Conservation (phyloP, 306 rosid genomes). For the Chamaecrista fasciculata region DNA sequence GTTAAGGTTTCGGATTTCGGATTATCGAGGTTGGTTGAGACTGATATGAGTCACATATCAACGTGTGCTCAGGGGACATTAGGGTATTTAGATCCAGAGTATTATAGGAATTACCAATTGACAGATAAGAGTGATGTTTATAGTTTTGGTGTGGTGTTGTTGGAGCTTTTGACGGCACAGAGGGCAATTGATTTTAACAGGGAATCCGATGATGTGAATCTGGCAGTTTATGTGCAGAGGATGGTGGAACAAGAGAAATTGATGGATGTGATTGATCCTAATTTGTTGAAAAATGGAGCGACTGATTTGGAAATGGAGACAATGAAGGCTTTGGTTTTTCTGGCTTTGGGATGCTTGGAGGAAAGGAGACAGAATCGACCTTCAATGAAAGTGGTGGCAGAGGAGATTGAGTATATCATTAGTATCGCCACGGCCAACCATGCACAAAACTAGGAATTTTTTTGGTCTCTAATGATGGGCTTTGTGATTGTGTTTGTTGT, state of each 20-base stretch:
- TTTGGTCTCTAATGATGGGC: neutral
- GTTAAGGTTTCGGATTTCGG: slow-evolving; percentile 80
- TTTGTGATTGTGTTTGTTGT: slow-evolving; percentile 1
- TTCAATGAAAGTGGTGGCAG: slow-evolving; percentile 73
- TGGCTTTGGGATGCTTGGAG: slow-evolving; percentile 81
- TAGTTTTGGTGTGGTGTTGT: slow-evolving; percentile 65
- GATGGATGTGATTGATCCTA: slow-evolving; percentile 58
- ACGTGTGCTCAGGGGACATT: slow-evolving; percentile 86
- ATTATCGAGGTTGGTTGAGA: slow-evolving; percentile 65
- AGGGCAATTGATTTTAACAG: slow-evolving; percentile 73
- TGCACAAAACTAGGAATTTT: slow-evolving; percentile 21
- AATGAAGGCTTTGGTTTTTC: slow-evolving; percentile 68
- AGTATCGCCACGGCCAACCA: slow-evolving; percentile 52
- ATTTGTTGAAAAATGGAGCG: slow-evolving; percentile 48
- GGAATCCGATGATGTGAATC: slow-evolving; percentile 68
- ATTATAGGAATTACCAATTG: slow-evolving; percentile 63
- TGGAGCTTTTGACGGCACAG: slow-evolving; percentile 67
- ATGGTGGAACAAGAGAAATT: slow-evolving; percentile 55
- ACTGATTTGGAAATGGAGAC: slow-evolving; percentile 59
- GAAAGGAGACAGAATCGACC: slow-evolving; percentile 79
- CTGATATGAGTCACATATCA: slow-evolving; percentile 75
- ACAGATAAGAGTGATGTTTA: slow-evolving; percentile 80
- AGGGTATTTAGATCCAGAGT: slow-evolving; percentile 74
- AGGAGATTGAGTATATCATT: slow-evolving; percentile 74
- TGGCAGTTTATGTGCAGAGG: slow-evolving; percentile 67